Conservation (phyloP, 2,329 filamentous ascomycete species). For the Ceratocystis cacaofunesta region DNA sequence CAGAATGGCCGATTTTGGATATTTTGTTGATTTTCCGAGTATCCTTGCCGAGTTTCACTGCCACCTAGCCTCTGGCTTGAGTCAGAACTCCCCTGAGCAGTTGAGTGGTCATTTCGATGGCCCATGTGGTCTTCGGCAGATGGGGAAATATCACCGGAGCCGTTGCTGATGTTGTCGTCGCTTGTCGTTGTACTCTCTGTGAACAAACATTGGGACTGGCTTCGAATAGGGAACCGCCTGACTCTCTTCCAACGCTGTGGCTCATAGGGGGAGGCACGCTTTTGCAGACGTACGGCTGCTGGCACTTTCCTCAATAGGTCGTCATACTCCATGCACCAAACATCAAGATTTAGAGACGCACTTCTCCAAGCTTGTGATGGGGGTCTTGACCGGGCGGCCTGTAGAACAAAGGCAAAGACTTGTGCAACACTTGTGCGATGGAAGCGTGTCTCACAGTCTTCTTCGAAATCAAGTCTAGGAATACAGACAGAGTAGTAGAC, state of each 20-base stretch:
- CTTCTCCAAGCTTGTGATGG: background rate
- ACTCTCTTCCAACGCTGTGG: background rate
- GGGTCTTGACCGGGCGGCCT: background rate
- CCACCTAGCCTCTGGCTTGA: no score
- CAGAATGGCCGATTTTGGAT: background rate
- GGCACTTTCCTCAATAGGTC: background rate
- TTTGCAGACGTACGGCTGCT: background rate
- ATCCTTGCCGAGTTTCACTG: background rate
- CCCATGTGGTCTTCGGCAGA: no score
- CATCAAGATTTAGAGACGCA: background rate
- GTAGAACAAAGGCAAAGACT: background rate
- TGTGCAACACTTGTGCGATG: background rate
- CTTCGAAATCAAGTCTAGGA: background rate
- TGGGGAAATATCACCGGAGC: no score
- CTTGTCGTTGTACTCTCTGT: background rate
- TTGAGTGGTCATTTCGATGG: no score
- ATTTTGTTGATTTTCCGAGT: background rate
- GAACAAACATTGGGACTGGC: background rate
- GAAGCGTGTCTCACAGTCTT: background rate
- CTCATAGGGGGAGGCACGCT: background rate
- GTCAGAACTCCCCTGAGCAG: rapidly evolving
- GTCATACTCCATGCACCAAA: background rate
- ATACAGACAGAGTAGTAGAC: background rate
- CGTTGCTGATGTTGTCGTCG: background rate
- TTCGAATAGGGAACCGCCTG: background rate